phyloP scores from a whole-genome alignment of 164 flowering plant species.

The Tinospora cordifolia region DNA sequence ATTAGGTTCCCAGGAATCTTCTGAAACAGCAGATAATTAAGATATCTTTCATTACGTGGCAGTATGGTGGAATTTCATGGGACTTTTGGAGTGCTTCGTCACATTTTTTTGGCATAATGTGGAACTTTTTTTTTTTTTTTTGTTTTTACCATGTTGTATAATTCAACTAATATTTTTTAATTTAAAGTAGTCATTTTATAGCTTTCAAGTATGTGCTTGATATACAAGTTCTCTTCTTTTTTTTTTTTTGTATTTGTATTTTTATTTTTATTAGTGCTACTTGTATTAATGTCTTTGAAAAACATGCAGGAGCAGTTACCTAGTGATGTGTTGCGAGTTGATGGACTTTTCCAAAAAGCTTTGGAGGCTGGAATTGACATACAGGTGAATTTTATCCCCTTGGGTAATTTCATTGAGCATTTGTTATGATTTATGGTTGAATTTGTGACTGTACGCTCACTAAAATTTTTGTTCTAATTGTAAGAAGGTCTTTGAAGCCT shows the following conservation, averaged over 20 bases:
- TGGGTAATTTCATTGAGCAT: neutral
- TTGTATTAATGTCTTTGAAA: slow-evolving; percentile 4
- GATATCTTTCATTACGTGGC: neutral
- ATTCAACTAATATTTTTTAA: neutral
- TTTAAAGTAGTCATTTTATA: neutral
- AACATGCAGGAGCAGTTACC: slow-evolving; percentile 74
- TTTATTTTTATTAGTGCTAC: neutral
- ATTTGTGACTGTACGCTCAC: neutral
- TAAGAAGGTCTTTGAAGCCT: neutral
- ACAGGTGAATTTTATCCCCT: slow-evolving; percentile 42
- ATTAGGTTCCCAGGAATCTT: neutral
- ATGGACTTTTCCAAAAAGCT: slow-evolving; percentile 66
- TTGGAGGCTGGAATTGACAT: slow-evolving; percentile 63
- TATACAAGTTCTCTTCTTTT: neutral
- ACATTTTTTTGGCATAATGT: neutral
- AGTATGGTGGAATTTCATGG: neutral
- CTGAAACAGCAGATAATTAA: neutral
- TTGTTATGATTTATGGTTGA: neutral
- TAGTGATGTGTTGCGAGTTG: slow-evolving; percentile 65
- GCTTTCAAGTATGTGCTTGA: too few relatives aligned
- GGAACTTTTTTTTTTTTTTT: neutral
- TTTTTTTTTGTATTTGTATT: neutral
- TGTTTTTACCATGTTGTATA: neutral
- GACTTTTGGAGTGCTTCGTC: neutral
- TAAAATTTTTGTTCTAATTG: neutral